Conservation (phyloP, 108 stramenopile species). For the Pseudonitzschia multiseries region DNA sequence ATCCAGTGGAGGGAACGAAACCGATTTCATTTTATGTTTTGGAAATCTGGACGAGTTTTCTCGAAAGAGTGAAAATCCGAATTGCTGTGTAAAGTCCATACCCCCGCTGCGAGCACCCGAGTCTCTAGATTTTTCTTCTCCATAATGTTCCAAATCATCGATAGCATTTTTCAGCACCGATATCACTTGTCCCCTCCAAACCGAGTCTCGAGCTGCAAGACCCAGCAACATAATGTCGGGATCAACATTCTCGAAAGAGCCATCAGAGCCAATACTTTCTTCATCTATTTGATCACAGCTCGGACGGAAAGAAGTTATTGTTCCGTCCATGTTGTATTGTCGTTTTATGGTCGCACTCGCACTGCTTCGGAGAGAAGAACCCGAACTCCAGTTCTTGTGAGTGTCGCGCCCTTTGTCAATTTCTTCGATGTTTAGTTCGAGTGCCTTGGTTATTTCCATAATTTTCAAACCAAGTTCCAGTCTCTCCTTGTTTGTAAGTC, state of each 20-base stretch:
- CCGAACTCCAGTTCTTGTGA: conserved; percentile 59
- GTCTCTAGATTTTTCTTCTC: conserved; percentile 16
- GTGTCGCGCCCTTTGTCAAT: conserved; percentile 62
- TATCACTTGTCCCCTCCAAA: conserved; percentile 76
- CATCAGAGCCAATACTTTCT: conserved; percentile 27
- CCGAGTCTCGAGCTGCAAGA: conserved; percentile 75
- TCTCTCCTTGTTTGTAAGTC: conserved; percentile 39
- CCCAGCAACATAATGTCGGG: conserved; percentile 55
- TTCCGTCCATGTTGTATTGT: conserved; percentile 33
- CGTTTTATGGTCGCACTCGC: conserved; percentile 56
- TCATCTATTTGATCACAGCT: conserved; percentile 19
- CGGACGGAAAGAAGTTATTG: conserved; percentile 22
- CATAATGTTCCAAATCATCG: conserved; percentile 30
- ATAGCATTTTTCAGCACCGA: conserved; percentile 43
- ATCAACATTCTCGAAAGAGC: conserved; percentile 38
- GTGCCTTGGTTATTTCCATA: conserved; percentile 48
- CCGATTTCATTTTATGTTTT: conserved; percentile 58
- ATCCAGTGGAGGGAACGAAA: conserved; percentile 75
- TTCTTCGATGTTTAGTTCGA: conserved; percentile 51
- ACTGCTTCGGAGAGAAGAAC: conserved; percentile 57
- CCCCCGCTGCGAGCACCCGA: neutral
- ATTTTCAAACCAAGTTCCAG: conserved; percentile 56
- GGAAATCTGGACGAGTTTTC: conserved; percentile 61
- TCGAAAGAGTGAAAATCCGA: conserved; percentile 74
- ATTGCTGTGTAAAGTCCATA: conserved; percentile 26